Evolutionary conservation across 2,329 filamentous ascomycete species (phyloP).

Genomic region (Trichoderma sp.): DNA sequence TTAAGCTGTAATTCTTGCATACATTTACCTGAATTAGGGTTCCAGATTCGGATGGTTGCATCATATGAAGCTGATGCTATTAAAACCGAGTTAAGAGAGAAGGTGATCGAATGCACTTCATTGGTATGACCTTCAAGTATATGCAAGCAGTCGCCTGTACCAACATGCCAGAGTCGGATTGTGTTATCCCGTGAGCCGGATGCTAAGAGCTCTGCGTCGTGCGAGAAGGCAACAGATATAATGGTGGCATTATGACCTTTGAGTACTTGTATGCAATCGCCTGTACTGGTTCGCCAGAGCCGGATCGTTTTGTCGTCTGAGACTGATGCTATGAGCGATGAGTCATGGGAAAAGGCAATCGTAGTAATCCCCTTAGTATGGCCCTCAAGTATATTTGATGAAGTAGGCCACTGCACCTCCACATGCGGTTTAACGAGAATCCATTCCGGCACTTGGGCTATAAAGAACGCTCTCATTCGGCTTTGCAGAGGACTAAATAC

Average conservation of each 20-base stretch:
- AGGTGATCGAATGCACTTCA: neutral
- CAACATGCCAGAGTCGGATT: neutral
- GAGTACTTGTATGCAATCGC: neutral
- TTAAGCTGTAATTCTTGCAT: no score
- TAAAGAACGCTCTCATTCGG: neutral
- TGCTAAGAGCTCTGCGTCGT: neutral
- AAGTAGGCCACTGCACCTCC: neutral
- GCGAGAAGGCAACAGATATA: neutral
- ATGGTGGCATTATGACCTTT: neutral
- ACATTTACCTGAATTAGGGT: neutral
- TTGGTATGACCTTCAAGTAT: neutral
- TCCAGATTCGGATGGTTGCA: neutral
- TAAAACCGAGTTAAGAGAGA: neutral
- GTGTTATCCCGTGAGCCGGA: neutral
- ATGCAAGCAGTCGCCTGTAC: neutral
- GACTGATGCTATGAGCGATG: neutral
- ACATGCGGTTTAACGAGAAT: neutral
- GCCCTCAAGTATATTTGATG: neutral
- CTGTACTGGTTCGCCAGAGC: neutral
- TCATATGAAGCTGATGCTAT: neutral
- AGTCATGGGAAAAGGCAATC: neutral
- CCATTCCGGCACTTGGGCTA: neutral
- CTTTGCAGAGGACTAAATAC: neutral
- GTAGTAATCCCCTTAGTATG: fast-evolving
- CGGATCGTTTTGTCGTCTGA: neutral